phyloP scores from a whole-genome alignment of 345 rosid genomes.

The Sonneratia caseolaris region DNA sequence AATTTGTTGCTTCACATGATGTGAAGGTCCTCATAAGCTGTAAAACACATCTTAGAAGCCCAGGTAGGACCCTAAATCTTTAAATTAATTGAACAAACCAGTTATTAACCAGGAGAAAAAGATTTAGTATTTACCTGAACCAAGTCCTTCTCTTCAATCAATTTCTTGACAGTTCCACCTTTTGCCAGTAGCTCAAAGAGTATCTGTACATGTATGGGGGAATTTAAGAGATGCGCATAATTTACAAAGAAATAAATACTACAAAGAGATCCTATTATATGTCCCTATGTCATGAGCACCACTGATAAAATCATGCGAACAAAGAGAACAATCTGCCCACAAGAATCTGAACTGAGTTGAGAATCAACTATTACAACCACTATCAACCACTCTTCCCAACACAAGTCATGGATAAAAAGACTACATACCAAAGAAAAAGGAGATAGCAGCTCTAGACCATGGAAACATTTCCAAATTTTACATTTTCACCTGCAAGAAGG shows the following conservation, averaged over 20 bases:
- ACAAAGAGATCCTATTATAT: background rate
- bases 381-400: background rate
- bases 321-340: background rate
- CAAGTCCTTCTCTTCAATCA: slow-evolving; percentile 73
- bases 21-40: background rate
- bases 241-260: background rate
- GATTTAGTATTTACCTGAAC: slow-evolving; percentile 67
- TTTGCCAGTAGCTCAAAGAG: slow-evolving; percentile 73
- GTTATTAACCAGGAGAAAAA: background rate
- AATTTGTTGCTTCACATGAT: background rate
- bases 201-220: slow-evolving; percentile 34
- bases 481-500: background rate
- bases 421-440: too few species aligned
- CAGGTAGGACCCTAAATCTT: background rate
- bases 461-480: background rate
- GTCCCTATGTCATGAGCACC: background rate
- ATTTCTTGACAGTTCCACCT: slow-evolving; percentile 85
- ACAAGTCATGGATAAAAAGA: background rate
- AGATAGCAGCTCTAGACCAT: background rate
- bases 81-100: background rate
- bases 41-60: background rate
- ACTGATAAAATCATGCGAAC: background rate
- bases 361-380: background rate
- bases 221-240: background rate
- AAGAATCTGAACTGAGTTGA: background rate